Conservation (phyloP, 768 basidiomycete genomes). For the Hypholoma sublateritium region DNA sequence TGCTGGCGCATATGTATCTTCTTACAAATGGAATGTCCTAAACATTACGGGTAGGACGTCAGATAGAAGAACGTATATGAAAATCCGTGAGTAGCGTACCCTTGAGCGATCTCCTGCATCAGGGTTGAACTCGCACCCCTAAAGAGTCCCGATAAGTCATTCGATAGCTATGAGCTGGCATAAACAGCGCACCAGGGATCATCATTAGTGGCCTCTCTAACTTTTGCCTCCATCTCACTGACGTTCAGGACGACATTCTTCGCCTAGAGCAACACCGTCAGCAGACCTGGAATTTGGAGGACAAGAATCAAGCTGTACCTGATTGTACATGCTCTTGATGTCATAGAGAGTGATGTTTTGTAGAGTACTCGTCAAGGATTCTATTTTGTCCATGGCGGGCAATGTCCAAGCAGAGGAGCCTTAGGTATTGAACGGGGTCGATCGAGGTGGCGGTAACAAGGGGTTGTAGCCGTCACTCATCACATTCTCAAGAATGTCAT, state of each 20-base stretch:
- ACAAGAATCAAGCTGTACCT: slow-evolving; percentile 45
- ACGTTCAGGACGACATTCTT: slow-evolving; percentile 97
- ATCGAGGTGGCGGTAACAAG: slow-evolving; percentile 4
- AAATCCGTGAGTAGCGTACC: slow-evolving; percentile 42
- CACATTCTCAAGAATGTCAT: neutral
- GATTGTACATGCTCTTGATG: slow-evolving; percentile 92
- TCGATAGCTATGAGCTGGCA: neutral
- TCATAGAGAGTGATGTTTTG: slow-evolving; percentile 91
- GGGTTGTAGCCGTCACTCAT: neutral
- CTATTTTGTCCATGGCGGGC: slow-evolving; percentile 71
- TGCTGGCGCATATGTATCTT: slow-evolving; percentile 4
- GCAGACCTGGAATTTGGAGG: slow-evolving; percentile 9
- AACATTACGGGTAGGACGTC: neutral
- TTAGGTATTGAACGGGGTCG: slow-evolving; percentile 1
- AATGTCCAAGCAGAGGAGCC: neutral
- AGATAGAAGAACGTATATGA: neutral
- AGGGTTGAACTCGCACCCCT: slow-evolving; percentile 98
- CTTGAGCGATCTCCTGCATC: slow-evolving; percentile 98
- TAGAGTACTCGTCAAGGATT: slow-evolving; percentile 70
- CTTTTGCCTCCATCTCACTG: slow-evolving; percentile 96
- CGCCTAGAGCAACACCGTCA: slow-evolving; percentile 51
- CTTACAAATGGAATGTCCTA: slow-evolving; percentile 98
- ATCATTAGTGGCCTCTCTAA: slow-evolving; percentile 94
- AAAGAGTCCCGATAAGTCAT: slow-evolving; percentile 6
- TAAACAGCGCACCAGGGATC: slow-evolving; percentile 85